Evolutionary conservation across 2,329 filamentous ascomycete species (phyloP).

Genomic region (Mycocentrospora acerina): DNA sequence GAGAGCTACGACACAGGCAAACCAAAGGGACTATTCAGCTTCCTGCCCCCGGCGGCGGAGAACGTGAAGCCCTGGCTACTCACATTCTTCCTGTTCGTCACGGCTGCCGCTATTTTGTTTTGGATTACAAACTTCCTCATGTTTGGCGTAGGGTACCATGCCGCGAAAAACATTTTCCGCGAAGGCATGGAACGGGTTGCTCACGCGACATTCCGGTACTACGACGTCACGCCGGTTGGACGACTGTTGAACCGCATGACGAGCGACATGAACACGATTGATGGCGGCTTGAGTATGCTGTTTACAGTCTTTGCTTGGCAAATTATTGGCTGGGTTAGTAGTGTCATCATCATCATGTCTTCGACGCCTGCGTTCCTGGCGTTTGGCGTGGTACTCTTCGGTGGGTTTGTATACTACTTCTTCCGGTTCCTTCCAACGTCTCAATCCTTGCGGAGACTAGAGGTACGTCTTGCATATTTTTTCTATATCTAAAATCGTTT

Average conservation of each 20-base stretch:
- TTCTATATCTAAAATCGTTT: not conserved
- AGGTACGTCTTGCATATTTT: slow-evolving; percentile 43
- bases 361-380: slow-evolving; percentile 76
- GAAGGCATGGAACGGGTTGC: slow-evolving; percentile 72
- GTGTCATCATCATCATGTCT: slow-evolving; percentile 74
- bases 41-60: slow-evolving; percentile 65
- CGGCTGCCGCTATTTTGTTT: slow-evolving; percentile 42
- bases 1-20: slow-evolving; percentile 62
- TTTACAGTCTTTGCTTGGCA: slow-evolving; percentile 72
- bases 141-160: slow-evolving; percentile 75
- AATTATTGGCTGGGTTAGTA: slow-evolving; percentile 69
- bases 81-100: slow-evolving; percentile 64
- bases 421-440: slow-evolving; percentile 77
- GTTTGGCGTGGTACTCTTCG: slow-evolving; percentile 68
- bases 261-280: slow-evolving; percentile 84
- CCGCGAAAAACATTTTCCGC: slow-evolving; percentile 73
- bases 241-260: slow-evolving; percentile 91
- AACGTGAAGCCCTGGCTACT: slow-evolving; percentile 75
- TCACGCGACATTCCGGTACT: slow-evolving; percentile 82
- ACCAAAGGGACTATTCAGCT: slow-evolving; percentile 38
- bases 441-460: slow-evolving; percentile 77
- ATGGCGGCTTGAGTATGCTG: slow-evolving; percentile 78
- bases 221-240: slow-evolving; percentile 86
- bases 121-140: slow-evolving; percentile 66
- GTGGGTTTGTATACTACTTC: slow-evolving; percentile 73